Conservation (phyloP, 495 filamentous ascomycete species). For the Trypethelium eluteriae region DNA sequence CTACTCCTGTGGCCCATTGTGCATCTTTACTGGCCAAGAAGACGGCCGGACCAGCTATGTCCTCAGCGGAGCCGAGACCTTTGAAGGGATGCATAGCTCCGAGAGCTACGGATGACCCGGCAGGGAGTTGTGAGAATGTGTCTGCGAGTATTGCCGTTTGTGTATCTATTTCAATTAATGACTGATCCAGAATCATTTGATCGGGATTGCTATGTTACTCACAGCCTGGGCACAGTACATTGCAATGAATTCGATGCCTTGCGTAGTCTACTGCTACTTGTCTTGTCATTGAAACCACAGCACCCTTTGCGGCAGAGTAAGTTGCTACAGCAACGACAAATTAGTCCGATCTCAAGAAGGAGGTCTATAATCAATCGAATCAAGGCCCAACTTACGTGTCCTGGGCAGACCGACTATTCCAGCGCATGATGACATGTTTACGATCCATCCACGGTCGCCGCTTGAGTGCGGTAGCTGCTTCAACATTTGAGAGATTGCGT, state of each 20-base stretch:
- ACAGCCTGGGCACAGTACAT: slow-evolving; percentile 15
- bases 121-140: background rate
- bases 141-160: background rate
- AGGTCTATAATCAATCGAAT: background rate
- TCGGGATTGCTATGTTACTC: background rate
- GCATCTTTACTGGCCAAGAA: slow-evolving; percentile 23
- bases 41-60: slow-evolving; percentile 16
- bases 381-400: background rate
- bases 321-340: background rate
- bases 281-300: slow-evolving; percentile 26
- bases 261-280: slow-evolving; percentile 26
- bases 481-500: slow-evolving; percentile 26
- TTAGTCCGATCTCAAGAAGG: background rate
- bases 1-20: slow-evolving; percentile 16
- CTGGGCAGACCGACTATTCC: slow-evolving; percentile 16
- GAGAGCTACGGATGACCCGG: background rate
- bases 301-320: slow-evolving; percentile 19
- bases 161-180: background rate
- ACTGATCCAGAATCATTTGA: background rate
- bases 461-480: slow-evolving; percentile 25
- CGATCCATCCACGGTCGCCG: slow-evolving; percentile 26
- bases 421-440: slow-evolving; percentile 23
- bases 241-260: slow-evolving; percentile 10
- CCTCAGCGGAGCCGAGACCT: slow-evolving; percentile 13
- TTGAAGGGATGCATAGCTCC: slow-evolving; percentile 6